Evolutionary conservation across 805 yeast species (phyloP).

Genomic region (Candida ponderosae): DNA sequence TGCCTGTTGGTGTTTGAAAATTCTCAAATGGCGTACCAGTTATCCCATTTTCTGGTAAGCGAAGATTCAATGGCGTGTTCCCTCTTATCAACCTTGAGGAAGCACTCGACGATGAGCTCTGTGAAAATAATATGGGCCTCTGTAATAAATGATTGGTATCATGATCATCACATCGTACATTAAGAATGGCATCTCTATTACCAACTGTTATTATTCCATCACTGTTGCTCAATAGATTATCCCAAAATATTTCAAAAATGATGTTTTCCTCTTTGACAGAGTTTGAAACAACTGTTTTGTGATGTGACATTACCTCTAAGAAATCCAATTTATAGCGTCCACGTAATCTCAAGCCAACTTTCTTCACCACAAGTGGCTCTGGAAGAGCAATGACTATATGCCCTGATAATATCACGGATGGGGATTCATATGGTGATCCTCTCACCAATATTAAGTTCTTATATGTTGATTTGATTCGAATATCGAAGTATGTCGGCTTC

Average conservation of each 20-base stretch:
- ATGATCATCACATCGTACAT: slow-evolving; percentile 25
- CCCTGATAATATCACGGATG: slow-evolving; percentile 70
- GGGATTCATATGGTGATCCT: slow-evolving; percentile 70
- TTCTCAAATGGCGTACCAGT: slow-evolving; percentile 27
- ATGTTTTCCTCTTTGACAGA: slow-evolving; percentile 43
- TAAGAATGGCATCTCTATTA: neutral
- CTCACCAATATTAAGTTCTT: slow-evolving; percentile 65
- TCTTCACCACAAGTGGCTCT: slow-evolving; percentile 60
- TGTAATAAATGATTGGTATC: slow-evolving; percentile 1
- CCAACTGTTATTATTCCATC: slow-evolving; percentile 21
- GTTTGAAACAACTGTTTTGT: slow-evolving; percentile 26
- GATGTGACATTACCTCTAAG: slow-evolving; percentile 33
- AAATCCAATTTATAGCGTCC: slow-evolving; percentile 61
- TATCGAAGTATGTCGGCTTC: slow-evolving; percentile 22
- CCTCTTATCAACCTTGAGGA: slow-evolving; percentile 14
- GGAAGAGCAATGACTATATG: slow-evolving; percentile 61
- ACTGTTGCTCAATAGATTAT: slow-evolving; percentile 32
- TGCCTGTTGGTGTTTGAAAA: slow-evolving; percentile 13
- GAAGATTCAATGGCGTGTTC: slow-evolving; percentile 17
- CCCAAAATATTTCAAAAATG: slow-evolving; percentile 72
- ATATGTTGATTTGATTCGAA: slow-evolving; percentile 27
- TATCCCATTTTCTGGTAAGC: slow-evolving; percentile 20
- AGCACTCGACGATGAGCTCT: slow-evolving; percentile 1
- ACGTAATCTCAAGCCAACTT: slow-evolving; percentile 49
- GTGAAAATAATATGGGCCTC: no score